Conservation (phyloP, 75 land plant species). For the Isoetes taiwanensis region DNA sequence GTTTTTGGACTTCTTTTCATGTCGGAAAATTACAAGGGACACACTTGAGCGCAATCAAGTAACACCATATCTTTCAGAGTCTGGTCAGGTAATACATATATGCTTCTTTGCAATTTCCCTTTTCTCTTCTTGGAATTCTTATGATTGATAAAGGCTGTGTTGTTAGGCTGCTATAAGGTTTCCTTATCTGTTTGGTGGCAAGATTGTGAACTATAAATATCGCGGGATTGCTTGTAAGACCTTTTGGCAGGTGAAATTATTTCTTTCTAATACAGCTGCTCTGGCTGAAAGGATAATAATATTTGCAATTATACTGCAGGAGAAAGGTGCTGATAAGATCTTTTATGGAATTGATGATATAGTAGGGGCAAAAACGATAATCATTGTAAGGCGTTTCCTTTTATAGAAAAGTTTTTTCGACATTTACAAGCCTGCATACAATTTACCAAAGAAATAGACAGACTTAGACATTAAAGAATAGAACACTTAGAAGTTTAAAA, state of each 20-base stretch:
- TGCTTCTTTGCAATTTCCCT: too few relatives aligned
- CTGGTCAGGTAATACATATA: too few relatives aligned
- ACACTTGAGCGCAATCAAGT: too few relatives aligned
- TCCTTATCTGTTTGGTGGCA: slow-evolving; percentile 41
- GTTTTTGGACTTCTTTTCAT: too few relatives aligned
- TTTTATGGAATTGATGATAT: slow-evolving; percentile 94
- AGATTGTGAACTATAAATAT: slow-evolving; percentile 67
- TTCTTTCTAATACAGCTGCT: neutral
- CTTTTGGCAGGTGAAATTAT: slow-evolving; percentile 71
- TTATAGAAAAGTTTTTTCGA: too few relatives aligned
- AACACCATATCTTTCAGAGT: too few relatives aligned
- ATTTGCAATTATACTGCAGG: slow-evolving; percentile 23
- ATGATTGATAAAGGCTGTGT: too few relatives aligned
- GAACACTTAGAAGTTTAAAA: too few relatives aligned
- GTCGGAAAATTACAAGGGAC: too few relatives aligned
- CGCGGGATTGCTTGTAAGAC: slow-evolving; percentile 36
- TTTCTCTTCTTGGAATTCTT: too few relatives aligned
- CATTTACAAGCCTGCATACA: neutral
- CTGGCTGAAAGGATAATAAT: neutral
- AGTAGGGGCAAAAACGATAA: slow-evolving; percentile 42
- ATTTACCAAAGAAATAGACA: too few relatives aligned
- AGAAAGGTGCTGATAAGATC: slow-evolving; percentile 44
- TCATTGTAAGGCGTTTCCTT: slow-evolving; percentile 52
- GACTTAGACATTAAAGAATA: too few relatives aligned
- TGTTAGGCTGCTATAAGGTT: slow-evolving; percentile 80